These are phyloP conservation scores for Hirschioporus abietinus DNA, from an alignment of 768 basidiomycete genomes.

Conservation along the genomic window DNA sequence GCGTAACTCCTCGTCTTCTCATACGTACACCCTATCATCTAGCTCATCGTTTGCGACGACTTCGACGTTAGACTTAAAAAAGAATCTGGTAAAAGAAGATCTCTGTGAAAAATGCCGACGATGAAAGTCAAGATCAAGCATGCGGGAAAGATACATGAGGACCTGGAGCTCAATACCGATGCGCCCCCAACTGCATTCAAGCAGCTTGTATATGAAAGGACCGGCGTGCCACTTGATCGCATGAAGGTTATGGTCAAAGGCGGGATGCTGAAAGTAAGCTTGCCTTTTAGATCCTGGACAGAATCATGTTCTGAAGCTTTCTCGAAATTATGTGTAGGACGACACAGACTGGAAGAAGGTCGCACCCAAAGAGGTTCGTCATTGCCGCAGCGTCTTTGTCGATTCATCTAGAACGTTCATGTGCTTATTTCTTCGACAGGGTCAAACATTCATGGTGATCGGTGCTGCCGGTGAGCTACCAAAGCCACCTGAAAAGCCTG, in stretches of 20 bases:
- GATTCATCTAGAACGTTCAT: neutral
- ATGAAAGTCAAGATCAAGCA: constrained; percentile 85
- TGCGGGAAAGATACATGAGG: constrained; percentile 68
- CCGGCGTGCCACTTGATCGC: constrained; percentile 83
- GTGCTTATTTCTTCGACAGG: constrained; percentile 35
- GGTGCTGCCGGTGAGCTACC: constrained; percentile 91
- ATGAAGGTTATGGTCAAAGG: constrained; percentile 99
- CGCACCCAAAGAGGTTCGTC: constrained; percentile 70
- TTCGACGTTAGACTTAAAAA: neutral
- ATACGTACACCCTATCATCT: neutral
- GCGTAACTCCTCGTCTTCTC: neutral
- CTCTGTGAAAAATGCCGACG: constrained; percentile 44
- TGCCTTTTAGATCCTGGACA: neutral
- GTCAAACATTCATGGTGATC: constrained; percentile 89
- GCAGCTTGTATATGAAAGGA: constrained; percentile 70
- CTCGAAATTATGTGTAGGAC: constrained; percentile 45
- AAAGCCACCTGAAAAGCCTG: constrained; percentile 72
- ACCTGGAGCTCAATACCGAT: constrained; percentile 65
- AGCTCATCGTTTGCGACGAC: no score
- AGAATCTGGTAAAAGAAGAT: neutral
- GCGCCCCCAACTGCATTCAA: constrained; percentile 73
- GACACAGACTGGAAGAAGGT: constrained; percentile 85
- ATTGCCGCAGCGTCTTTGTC: constrained; percentile 3
- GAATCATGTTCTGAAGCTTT: no score
- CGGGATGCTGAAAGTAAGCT: constrained; percentile 76